Conservation (phyloP, 805 yeast species). For the Starmerella stigmatis region DNA sequence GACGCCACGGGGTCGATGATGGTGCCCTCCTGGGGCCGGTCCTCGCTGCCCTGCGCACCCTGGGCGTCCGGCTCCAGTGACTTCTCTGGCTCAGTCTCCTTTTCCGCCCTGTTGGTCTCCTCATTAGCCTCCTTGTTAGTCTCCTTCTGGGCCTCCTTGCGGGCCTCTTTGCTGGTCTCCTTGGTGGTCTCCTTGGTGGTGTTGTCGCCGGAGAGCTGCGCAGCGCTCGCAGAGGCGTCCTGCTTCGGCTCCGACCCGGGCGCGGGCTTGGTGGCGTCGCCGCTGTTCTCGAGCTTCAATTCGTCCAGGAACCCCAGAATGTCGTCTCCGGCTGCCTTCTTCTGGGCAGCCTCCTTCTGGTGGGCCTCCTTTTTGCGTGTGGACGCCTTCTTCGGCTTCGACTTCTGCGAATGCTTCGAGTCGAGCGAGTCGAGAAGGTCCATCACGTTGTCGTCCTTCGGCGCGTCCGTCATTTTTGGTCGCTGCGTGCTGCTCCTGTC, state of each 20-base stretch:
- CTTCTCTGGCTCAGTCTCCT: neutral
- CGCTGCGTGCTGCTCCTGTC: neutral
- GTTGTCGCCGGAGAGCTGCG: no score
- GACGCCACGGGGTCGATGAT: conserved; percentile 29
- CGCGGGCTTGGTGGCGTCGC: neutral
- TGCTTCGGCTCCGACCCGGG: neutral
- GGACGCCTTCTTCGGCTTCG: conserved; percentile 22
- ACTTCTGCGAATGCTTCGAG: conserved; percentile 19
- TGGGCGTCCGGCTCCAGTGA: no score
- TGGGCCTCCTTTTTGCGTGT: conserved; percentile 15
- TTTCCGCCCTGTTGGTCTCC: neutral
- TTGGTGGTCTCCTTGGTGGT: no score
- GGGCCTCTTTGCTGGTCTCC: no score
- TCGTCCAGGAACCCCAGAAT: conserved; percentile 36
- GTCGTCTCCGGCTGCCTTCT: conserved; percentile 32
- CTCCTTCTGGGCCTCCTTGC: neutral
- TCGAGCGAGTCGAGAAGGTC: conserved; percentile 35
- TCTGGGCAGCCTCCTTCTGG: conserved; percentile 6
- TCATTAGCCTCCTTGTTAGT: neutral
- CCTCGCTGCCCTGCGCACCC: no score
- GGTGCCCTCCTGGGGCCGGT: neutral
- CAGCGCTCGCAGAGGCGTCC: neutral
- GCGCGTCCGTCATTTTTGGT: conserved; percentile 14
- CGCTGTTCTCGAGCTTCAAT: conserved; percentile 19
- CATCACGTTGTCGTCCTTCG: conserved; percentile 31